Percentiles rank a stretch among this genome's conserved stretches.
Conservation (phyloP, 2,329 filamentous ascomycete species). For the Microsporum audouinii region DNA sequence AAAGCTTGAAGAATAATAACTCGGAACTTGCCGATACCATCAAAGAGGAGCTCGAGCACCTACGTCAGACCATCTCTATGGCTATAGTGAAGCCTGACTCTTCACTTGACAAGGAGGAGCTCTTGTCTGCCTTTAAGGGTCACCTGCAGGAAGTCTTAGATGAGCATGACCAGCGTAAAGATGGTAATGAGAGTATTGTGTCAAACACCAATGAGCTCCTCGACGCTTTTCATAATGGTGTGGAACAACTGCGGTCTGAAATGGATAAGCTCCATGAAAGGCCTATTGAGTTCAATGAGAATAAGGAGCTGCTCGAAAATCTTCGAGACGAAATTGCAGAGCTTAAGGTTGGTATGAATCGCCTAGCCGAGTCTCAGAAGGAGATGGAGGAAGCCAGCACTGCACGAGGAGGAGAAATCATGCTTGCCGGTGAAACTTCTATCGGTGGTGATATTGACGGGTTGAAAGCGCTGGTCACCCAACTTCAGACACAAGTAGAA, state of each 20-base stretch:
- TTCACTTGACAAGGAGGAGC: conserved; percentile 49
- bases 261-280: conserved; percentile 65
- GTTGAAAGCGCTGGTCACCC: conserved; percentile 69
- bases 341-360: conserved; percentile 66
- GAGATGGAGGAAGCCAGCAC: conserved; percentile 41
- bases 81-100: conserved; percentile 40
- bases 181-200: conserved; percentile 42
- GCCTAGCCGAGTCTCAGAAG: conserved; percentile 49
- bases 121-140: conserved; percentile 45
- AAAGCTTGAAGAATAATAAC: conserved; percentile 32
- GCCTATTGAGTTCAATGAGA: conserved; percentile 68
- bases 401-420: conserved; percentile 44
- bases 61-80: conserved; percentile 47
- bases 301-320: conserved; percentile 80
- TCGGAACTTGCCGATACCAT: conserved; percentile 40
- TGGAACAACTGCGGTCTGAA: conserved; percentile 65
- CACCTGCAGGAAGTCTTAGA: conserved; percentile 36
- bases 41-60: conserved; percentile 50
- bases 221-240: conserved; percentile 54
- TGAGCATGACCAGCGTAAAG: conserved; percentile 42
- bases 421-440: conserved; percentile 44
- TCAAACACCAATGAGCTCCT: conserved; percentile 48
- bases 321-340: conserved; percentile 69
- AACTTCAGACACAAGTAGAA: conserved; percentile 76
- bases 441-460: conserved; percentile 66